Percentiles rank a stretch among this genome's conserved stretches.
Evolutionary conservation across 2,329 filamentous ascomycete genomes (phyloP).

Genomic region (Alternaria sp.): DNA sequence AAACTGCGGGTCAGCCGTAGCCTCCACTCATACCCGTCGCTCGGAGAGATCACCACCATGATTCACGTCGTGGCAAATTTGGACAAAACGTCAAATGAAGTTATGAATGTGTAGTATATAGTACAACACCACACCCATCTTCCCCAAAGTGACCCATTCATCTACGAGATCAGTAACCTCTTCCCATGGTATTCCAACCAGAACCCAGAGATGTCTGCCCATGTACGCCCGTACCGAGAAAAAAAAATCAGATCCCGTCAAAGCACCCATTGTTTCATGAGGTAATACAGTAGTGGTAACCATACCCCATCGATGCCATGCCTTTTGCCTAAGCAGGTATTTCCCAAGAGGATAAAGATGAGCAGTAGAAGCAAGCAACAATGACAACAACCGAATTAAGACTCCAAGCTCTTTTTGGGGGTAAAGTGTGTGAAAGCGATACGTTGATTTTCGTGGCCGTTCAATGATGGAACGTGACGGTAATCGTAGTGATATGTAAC

Average conservation of each 20-base stretch:
- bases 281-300: not conserved
- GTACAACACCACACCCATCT: not conserved
- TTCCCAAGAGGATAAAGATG: not conserved
- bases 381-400: not conserved
- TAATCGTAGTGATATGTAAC: conserved; percentile 9
- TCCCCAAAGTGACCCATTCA: not conserved
- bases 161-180: not conserved
- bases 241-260: not conserved
- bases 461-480: not conserved
- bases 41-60: not conserved
- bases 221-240: not conserved
- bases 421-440: not conserved
- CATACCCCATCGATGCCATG: not conserved
- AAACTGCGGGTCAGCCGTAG: not conserved
- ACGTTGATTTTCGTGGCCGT: not conserved
- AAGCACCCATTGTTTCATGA: not conserved
- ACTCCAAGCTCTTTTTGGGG: not conserved
- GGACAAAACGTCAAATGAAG: fast-evolving
- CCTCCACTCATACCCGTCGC: not conserved
- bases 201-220: not conserved
- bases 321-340: not conserved
- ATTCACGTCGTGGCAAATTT: not conserved
- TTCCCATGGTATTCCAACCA: not conserved
- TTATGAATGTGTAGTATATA: not conserved
- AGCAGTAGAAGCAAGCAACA: not conserved